These are phyloP conservation scores for Chalaropsis ovoidea DNA, from an alignment of 2,329 filamentous ascomycete genomes.

Conservation along the genomic window DNA sequence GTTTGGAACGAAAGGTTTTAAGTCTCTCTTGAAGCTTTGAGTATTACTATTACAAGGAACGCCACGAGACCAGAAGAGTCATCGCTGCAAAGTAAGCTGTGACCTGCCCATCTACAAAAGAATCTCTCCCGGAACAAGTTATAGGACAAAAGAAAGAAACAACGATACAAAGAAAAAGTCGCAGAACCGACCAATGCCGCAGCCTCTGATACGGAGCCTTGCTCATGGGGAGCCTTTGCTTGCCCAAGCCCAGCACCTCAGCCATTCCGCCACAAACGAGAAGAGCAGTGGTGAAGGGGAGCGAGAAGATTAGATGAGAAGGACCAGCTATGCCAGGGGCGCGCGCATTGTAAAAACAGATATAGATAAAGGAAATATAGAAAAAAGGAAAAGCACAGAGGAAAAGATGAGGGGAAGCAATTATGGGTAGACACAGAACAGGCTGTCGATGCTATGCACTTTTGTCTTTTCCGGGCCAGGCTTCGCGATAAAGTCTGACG, in stretches of 20 bases:
- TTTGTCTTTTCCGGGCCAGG: background rate
- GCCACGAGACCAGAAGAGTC: constrained; percentile 18
- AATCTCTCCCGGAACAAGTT: constrained; percentile 21
- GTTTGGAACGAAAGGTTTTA: background rate
- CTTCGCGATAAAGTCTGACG: background rate
- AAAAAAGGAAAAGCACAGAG: constrained; percentile 21
- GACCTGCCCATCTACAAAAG: constrained; percentile 22
- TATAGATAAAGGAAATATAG: constrained; percentile 19
- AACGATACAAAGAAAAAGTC: constrained; percentile 21
- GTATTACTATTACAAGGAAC: constrained; percentile 25
- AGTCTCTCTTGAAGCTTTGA: constrained; percentile 23
- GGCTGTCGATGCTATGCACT: constrained; percentile 6
- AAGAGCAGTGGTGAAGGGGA: background rate
- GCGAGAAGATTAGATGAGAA: background rate
- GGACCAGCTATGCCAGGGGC: background rate
- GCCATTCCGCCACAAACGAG: constrained; percentile 3
- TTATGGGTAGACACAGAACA: constrained; percentile 17
- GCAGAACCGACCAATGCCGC: background rate
- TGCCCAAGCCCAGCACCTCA: background rate
- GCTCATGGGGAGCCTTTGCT: background rate
- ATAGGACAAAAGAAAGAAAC: constrained; percentile 19
- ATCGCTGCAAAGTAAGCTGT: constrained; percentile 14
- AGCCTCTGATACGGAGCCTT: background rate
- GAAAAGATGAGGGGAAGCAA: constrained; percentile 18
- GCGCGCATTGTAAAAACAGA: background rate